These are phyloP conservation scores for Paspalum notatum DNA, from an alignment of 176 grass and related monocot species.

Conservation along the genomic window DNA sequence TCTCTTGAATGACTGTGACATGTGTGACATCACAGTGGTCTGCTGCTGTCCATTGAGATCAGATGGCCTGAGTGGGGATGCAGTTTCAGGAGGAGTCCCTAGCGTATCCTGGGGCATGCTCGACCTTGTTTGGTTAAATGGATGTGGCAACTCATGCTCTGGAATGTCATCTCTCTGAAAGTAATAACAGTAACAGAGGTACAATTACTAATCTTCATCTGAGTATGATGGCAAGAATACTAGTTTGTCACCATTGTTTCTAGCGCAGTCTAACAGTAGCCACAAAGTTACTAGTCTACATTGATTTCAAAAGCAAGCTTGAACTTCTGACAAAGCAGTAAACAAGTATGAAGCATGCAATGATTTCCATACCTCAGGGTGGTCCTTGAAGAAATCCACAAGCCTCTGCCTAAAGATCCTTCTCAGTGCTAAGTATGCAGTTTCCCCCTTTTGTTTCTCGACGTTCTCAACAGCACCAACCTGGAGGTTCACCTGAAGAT, in stretches of 20 bases:
- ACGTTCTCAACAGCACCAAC: slow-evolving; percentile 42
- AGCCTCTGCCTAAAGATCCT: slow-evolving; percentile 78
- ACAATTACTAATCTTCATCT: neutral
- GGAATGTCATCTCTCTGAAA: slow-evolving; percentile 81
- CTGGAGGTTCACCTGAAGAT: slow-evolving; percentile 71
- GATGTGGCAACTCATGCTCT: slow-evolving; percentile 70
- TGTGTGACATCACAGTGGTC: slow-evolving; percentile 54
- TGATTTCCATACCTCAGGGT: slow-evolving; percentile 62
- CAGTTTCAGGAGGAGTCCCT: slow-evolving; percentile 20
- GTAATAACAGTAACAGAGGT: slow-evolving; percentile 12
- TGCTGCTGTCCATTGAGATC: slow-evolving; percentile 29
- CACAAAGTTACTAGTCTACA: neutral
- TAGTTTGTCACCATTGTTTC: neutral
- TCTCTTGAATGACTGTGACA: slow-evolving; percentile 67
- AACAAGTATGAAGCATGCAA: neutral
- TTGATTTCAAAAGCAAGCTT: neutral
- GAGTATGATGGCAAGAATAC: neutral
- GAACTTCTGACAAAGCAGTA: neutral
- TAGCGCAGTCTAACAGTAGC: too few species aligned
- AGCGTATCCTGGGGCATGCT: slow-evolving; percentile 6
- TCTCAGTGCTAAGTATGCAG: slow-evolving; percentile 58
- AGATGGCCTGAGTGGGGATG: neutral
- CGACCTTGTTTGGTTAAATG: slow-evolving; percentile 52
- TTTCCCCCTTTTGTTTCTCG: slow-evolving; percentile 67
- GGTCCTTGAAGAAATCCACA: slow-evolving; percentile 66